phyloP scores from a whole-genome alignment of 2,329 filamentous ascomycete genomes.

The Arthrobotrys conoides region DNA sequence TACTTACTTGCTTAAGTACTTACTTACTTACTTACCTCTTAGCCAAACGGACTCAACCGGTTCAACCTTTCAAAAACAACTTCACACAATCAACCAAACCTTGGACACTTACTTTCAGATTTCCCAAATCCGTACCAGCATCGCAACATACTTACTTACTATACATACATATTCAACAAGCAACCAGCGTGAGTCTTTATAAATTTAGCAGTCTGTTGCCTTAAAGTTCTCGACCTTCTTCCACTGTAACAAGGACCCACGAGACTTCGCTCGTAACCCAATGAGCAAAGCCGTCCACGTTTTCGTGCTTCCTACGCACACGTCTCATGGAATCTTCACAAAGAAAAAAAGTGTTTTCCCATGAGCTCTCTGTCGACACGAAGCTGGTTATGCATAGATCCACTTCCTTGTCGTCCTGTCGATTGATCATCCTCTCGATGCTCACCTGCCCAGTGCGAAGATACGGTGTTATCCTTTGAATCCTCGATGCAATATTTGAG shows the following conservation, averaged over 20 bases:
- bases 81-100: not conserved
- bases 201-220: constrained; percentile 8
- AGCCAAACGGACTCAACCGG: constrained; percentile 14
- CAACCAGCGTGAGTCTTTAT: constrained; percentile 21
- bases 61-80: not conserved
- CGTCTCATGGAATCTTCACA: constrained; percentile 23
- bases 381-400: constrained; percentile 30
- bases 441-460: constrained; percentile 35
- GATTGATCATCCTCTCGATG: constrained; percentile 22
- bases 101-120: constrained; percentile 8
- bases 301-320: constrained; percentile 42
- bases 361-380: constrained; percentile 11
- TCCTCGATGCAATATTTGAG: constrained; percentile 24
- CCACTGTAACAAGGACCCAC: constrained; percentile 13
- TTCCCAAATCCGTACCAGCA: not conserved
- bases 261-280: constrained; percentile 22
- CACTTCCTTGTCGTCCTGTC: constrained; percentile 39
- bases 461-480: constrained; percentile 20
- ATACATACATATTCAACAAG: not conserved
- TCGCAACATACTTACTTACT: not conserved
- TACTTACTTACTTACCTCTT: not conserved
- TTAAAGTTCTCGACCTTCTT: constrained; percentile 22
- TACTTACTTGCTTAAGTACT: too few species aligned
- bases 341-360: constrained; percentile 24
- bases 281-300: constrained; percentile 33